Conservation (phyloP, 768 basidiomycete species). For the Leccinellum albellum region DNA sequence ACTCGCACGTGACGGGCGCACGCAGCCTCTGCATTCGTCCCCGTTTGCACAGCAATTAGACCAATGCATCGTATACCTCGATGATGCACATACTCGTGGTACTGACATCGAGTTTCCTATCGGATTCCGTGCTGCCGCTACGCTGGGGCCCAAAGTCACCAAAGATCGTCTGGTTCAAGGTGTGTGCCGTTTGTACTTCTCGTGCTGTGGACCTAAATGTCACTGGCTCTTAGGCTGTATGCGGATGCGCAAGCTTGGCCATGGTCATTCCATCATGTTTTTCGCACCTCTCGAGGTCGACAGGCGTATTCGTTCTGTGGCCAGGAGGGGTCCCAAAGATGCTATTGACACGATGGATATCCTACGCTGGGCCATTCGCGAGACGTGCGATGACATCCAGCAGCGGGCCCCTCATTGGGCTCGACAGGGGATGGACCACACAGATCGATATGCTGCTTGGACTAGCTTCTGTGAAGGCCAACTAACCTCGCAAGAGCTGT, state of each 20-base stretch:
- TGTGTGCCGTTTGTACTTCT: neutral
- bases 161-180: constrained; percentile 29
- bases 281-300: constrained; percentile 48
- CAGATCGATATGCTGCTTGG: constrained; percentile 26
- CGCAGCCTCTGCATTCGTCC: constrained; percentile 24
- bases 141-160: constrained; percentile 33
- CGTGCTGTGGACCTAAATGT: neutral
- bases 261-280: constrained; percentile 46
- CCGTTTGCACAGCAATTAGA: constrained; percentile 26
- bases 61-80: constrained; percentile 34
- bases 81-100: constrained; percentile 36
- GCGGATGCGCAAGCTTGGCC: constrained; percentile 51
- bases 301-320: constrained; percentile 32
- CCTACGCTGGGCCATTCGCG: constrained; percentile 42
- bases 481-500: constrained; percentile 7
- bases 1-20: constrained; percentile 15
- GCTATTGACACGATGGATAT: constrained; percentile 30
- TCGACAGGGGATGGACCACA: constrained; percentile 40
- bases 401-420: constrained; percentile 41
- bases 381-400: constrained; percentile 42
- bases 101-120: constrained; percentile 34
- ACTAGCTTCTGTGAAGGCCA: constrained; percentile 8
- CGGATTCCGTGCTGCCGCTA: constrained; percentile 32
- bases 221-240: constrained; percentile 42
- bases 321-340: constrained; percentile 5